Evolutionary conservation across 1,139 yeast genomes (phyloP), one percentile per base, ranked within the genome.

Genomic region (Magnusiomyces suaveolens): DNA sequence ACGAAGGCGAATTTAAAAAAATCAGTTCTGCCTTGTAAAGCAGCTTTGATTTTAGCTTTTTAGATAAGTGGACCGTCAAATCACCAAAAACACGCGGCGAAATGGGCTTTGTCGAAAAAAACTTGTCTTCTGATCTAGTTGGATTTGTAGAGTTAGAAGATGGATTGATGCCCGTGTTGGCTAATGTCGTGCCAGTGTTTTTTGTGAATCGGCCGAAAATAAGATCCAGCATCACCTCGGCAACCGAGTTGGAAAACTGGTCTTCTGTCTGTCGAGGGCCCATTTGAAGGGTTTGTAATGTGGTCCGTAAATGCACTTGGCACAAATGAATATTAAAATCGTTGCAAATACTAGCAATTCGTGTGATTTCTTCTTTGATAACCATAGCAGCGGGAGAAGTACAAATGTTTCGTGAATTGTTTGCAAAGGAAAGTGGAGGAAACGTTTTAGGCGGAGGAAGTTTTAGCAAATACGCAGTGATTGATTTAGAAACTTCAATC

Each of bases 261-360:
- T 24, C 29, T 21, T 23, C 32, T 24, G 29, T 21, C 4, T 43
- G 47, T 14, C 29, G 29, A 16, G 32, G 8, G 24, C 20, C 24
- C 32, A 23, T 24, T 43, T 43, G 47, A n/a, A 43, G 16, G 14
- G 32, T 16, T 14, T 36, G 25, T 29, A 49, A 20, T 6, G 26
- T 20, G 20, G 39, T 41, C 43, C 69, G 69, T 54, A 74, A 63
- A n/a, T 81, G 64, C 23, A 80, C 64, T 62, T 83, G 87, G 52
- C 75, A 72, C 1, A 80, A 62, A 0, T 81, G 77, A 33, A 83
- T 62, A 61, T 79, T 82, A 64, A 80, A 81, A 53, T 78, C 81
- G 58, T 77, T 74, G n/a, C 73, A 67, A 1, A 51, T 46, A 18
- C 57, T 59, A 26, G 64, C 48, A 3, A 66, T 43, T n/a, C 52